Base-by-base conservation (phyloP, 2,329 filamentous ascomycete species). In the Trichoderma sp. region DNA sequence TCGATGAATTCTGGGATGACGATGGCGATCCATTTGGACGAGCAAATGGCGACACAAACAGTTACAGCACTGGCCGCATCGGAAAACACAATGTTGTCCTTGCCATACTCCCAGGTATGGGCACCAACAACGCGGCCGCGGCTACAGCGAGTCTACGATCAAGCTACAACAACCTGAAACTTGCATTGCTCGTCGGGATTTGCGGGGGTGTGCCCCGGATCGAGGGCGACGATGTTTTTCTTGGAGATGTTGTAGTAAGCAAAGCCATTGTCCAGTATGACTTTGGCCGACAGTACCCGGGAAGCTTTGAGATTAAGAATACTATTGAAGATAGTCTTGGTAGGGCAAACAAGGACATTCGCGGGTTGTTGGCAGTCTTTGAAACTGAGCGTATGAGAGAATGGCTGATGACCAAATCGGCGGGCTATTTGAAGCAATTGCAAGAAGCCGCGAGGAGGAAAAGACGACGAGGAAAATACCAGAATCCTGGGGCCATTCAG, bases 151-250 rank as follows among this genome's bases (percentile, higher is more conserved):
- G 74, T 24, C 71, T 84, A 14, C 77, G 77, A 0, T 74, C 73
- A 1, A 84, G 81, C 58, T 85, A 80, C 51, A 64, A 72, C 0
- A 71, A 72, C 2, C 71, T 86, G 4, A 78, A 75, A 26, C 73
- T 84, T 0, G 80, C 73, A 0, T 32, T 85, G 0, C 58, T 85
- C 0, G 80, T 81, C 3, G 84, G 83, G 0, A 77, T 85, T 3
- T 85, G 83, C 58, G 84, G 82, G 0, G 83, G 80, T 11, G 76
- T 81, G 6, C 82, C 82, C 1, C 30, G 39, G 0, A 61, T 34
- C 0, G 4, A 28, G 0, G 36, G 11, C 11, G 3, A 51, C 0
- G 75, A 78, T 36, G 67, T 77, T 0, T 32, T 80, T 0, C 72
- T 83, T 0, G 81, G 82, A 1, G 80, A 83, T 57, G 80, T 83